phyloP scores from a whole-genome alignment of 2,329 filamentous ascomycete genomes.

The Emergomyces pasteurianus region DNA sequence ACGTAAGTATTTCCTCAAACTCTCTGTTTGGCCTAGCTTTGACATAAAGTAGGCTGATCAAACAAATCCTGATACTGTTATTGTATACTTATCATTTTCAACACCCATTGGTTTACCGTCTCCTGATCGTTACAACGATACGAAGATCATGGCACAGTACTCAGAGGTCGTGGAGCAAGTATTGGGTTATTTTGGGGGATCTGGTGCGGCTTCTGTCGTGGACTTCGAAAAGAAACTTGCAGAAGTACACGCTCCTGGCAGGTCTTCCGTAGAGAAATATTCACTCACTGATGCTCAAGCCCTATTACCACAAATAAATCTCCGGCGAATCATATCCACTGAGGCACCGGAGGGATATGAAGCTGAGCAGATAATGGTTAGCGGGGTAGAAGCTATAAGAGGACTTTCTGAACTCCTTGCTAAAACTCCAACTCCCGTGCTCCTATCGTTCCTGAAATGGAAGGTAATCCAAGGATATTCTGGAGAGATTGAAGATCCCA shows the following conservation, averaged over 20 bases:
- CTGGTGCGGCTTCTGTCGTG: conserved; percentile 34
- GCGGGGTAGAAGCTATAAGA: conserved; percentile 48
- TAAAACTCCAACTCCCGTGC: conserved; percentile 41
- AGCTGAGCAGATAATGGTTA: conserved; percentile 45
- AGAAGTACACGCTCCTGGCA: conserved; percentile 21
- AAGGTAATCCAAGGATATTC: conserved; percentile 46
- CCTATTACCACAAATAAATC: conserved; percentile 45
- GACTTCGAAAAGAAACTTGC: conserved; percentile 51
- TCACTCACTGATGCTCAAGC: conserved; percentile 45
- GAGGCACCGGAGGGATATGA: conserved; percentile 42
- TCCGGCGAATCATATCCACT: conserved; percentile 41
- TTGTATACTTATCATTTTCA: conserved; percentile 36
- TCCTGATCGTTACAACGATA: conserved; percentile 49
- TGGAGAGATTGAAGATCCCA: conserved; percentile 45
- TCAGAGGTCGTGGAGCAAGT: conserved; percentile 32
- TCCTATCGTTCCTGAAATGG: conserved; percentile 55
- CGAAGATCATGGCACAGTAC: conserved; percentile 42
- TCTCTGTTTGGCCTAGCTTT: not conserved
- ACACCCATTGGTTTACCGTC: conserved; percentile 46
- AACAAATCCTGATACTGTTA: conserved; percentile 43
- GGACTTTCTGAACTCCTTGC: conserved; percentile 46
- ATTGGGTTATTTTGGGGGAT: conserved; percentile 26
- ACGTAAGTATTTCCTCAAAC: not conserved
- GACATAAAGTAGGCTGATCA: conserved; percentile 34
- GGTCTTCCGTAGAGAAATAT: not conserved